phyloP scores from a whole-genome alignment of 23 red algal genomes.

The Gracilaria domingensis region DNA sequence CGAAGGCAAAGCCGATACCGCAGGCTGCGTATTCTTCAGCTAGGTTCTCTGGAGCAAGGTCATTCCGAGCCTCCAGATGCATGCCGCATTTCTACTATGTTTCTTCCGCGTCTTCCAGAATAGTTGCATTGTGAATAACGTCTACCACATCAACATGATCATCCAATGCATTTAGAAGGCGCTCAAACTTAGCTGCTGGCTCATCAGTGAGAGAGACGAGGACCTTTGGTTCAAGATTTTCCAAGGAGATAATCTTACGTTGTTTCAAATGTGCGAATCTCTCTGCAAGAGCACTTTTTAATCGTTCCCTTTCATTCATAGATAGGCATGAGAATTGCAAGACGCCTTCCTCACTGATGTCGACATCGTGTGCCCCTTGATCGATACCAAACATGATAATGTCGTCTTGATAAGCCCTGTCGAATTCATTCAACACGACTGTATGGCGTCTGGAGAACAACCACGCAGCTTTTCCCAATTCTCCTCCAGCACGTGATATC shows the following conservation, averaged over 20 bases:
- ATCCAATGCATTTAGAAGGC: constrained; percentile 22
- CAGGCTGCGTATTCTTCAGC: too few species aligned
- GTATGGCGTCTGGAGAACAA: constrained; percentile 45
- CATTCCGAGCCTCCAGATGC: background rate
- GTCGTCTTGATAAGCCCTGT: constrained; percentile 18
- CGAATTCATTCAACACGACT: constrained; percentile 20
- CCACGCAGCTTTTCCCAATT: constrained; percentile 49
- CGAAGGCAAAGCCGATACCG: too few species aligned
- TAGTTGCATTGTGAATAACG: constrained; percentile 30
- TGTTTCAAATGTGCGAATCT: constrained; percentile 4
- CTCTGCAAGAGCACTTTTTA: constrained; percentile 6
- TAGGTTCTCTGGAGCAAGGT: background rate
- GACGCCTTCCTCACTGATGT: constrained; percentile 9
- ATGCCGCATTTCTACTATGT: background rate
- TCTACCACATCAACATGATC: constrained; percentile 51
- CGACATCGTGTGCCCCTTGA: constrained; percentile 41
- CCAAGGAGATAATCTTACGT: background rate
- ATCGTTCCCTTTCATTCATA: background rate
- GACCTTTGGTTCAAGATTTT: constrained; percentile 17
- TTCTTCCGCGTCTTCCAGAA: background rate
- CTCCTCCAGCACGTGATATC: constrained; percentile 30
- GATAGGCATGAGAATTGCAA: constrained; percentile 33
- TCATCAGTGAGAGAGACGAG: constrained; percentile 27
- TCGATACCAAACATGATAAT: constrained; percentile 62
- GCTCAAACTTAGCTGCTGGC: background rate